Conservation (phyloP, 2,329 filamentous ascomycete species). For the Akanthomyces dipterigenus region DNA sequence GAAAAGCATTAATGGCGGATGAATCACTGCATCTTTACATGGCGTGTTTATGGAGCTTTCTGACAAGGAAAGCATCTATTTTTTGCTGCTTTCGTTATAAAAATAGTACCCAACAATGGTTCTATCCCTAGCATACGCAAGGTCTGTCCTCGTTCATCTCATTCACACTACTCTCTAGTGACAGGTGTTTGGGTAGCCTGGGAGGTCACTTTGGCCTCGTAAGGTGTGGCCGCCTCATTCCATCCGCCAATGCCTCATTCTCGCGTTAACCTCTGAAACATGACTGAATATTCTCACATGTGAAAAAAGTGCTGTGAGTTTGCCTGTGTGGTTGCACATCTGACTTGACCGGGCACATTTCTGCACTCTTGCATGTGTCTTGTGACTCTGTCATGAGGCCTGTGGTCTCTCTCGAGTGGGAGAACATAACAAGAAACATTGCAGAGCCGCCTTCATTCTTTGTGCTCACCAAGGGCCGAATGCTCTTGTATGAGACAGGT, state of each 20-base stretch:
- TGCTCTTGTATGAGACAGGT: background rate
- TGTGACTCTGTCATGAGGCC: background rate
- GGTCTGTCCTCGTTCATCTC: background rate
- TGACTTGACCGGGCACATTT: background rate
- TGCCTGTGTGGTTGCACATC: background rate
- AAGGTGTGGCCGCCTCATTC: background rate
- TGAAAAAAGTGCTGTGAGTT: background rate
- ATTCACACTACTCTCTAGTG: too few species aligned
- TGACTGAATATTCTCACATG: background rate
- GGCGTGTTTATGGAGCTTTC: background rate
- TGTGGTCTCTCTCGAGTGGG: background rate
- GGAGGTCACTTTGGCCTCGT: background rate
- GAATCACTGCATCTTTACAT: background rate
- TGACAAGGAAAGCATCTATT: background rate
- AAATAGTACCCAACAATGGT: background rate
- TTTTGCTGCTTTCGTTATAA: background rate
- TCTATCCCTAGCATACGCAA: background rate
- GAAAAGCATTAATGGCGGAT: background rate
- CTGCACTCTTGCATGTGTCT: background rate
- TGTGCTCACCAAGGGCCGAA: background rate
- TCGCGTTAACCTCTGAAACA: background rate
- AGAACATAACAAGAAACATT: background rate
- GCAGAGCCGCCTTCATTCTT: background rate
- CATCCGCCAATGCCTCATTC: background rate
- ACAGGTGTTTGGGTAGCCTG: background rate